A percentile compares a stretch with the other conserved stretches of the same genome.
These are phyloP conservation scores for Petunia secreta DNA, from an alignment of 257 asterid species.

Conservation along the genomic window DNA sequence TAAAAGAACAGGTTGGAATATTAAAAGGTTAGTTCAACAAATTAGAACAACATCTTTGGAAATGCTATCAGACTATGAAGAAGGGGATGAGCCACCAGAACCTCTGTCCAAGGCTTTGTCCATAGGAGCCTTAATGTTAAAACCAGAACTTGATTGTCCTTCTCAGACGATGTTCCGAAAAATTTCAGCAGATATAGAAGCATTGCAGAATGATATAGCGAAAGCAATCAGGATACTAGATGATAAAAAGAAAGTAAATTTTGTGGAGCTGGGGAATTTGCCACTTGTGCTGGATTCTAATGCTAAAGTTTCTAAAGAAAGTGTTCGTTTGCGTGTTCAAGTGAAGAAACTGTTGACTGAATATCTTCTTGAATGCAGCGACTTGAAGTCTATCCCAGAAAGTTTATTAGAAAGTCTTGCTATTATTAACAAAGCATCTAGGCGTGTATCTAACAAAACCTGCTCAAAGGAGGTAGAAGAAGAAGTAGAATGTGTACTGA, in stretches of 20 bases:
- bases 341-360: constrained; percentile 64
- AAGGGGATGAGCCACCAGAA: constrained; percentile 51
- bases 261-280: constrained; percentile 50
- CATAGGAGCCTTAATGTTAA: constrained; percentile 66
- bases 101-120: constrained; percentile 66
- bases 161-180: constrained; percentile 46
- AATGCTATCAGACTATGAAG: constrained; percentile 50
- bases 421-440: constrained; percentile 51
- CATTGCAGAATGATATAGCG: constrained; percentile 70
- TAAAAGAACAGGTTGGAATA: constrained; percentile 31
- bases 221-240: constrained; percentile 56
- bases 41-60: constrained; percentile 50
- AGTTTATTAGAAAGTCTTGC: constrained; percentile 47
- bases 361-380: constrained; percentile 76
- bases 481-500: constrained; percentile 62
- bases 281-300: constrained; percentile 50
- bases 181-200: constrained; percentile 64
- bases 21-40: constrained; percentile 24
- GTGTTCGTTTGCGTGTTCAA: constrained; percentile 49
- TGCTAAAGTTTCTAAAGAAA: constrained; percentile 36
- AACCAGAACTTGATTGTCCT: constrained; percentile 47
- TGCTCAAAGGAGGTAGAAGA: constrained; percentile 48
- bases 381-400: constrained; percentile 67
- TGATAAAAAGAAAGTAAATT: constrained; percentile 39
- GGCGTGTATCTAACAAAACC: constrained; percentile 29